Percentiles rank a stretch among this genome's conserved stretches.
Evolutionary conservation across 768 basidiomycete species (phyloP).

Genomic region (Heimioporus sp.): DNA sequence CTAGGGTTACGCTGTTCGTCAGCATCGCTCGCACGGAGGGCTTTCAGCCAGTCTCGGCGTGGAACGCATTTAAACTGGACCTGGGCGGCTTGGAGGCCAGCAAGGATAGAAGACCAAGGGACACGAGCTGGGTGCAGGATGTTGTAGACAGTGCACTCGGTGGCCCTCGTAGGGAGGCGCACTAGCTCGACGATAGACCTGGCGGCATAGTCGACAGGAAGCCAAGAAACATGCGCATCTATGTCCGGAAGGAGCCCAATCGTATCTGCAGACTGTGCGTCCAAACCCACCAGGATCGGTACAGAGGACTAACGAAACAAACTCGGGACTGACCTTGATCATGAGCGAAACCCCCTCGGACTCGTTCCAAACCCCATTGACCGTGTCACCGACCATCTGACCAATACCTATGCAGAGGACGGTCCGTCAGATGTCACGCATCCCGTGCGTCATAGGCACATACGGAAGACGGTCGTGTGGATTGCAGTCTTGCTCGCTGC

Average conservation of each 20-base stretch:
- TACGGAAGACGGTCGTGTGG: constrained; percentile 16
- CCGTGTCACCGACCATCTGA: constrained; percentile 53
- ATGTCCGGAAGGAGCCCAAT: constrained; percentile 34
- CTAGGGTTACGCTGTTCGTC: constrained; percentile 24
- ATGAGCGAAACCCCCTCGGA: constrained; percentile 39
- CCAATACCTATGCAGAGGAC: constrained; percentile 38
- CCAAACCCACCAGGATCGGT: neutral
- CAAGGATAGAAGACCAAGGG: constrained; percentile 37
- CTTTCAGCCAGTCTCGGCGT: constrained; percentile 24
- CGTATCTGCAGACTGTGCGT: constrained; percentile 35
- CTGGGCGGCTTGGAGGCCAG: constrained; percentile 35
- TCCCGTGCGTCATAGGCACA: neutral
- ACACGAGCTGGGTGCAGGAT: constrained; percentile 14
- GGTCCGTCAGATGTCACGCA: neutral
- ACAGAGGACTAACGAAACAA: neutral
- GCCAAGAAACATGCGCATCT: constrained; percentile 40
- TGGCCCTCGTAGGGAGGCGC: neutral
- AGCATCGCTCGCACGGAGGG: constrained; percentile 19
- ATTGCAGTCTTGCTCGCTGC: constrained; percentile 32
- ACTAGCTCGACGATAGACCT: constrained; percentile 47
- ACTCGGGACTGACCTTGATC: constrained; percentile 24
- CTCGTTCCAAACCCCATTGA: constrained; percentile 51
- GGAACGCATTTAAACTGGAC: constrained; percentile 26
- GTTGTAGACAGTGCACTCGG: constrained; percentile 22
- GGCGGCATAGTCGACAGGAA: constrained; percentile 53